Conservation (phyloP, 371 early-diverging fungal species). For the Mucor circinelloides region DNA sequence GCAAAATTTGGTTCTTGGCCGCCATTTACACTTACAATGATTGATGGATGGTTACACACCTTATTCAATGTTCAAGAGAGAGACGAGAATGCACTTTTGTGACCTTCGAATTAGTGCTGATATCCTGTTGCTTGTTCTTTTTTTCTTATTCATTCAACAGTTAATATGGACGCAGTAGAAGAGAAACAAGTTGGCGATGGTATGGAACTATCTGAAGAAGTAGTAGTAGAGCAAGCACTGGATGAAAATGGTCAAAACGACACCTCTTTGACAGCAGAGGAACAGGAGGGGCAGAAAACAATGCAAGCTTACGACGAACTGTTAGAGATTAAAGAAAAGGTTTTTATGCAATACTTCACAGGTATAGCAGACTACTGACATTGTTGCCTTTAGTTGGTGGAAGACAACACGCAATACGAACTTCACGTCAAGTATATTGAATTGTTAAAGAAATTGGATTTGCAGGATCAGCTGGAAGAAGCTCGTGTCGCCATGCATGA, state of each 20-base stretch:
- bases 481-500: slow-evolving; percentile 59
- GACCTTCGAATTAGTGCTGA: not conserved
- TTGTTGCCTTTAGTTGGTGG: slow-evolving; percentile 20
- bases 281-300: slow-evolving; percentile 10
- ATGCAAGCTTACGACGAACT: slow-evolving; percentile 30
- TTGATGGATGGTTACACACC: not conserved
- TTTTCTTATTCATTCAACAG: not conserved
- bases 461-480: slow-evolving; percentile 48
- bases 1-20: too few species aligned
- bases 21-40: not conserved
- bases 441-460: slow-evolving; percentile 22
- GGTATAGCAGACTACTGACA: not conserved
- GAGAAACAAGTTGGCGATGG: not conserved
- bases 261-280: not conserved
- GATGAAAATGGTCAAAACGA: not conserved
- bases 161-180: not conserved
- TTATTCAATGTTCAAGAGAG: not conserved
- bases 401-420: slow-evolving; percentile 42
- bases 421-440: slow-evolving; percentile 35
- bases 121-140: not conserved
- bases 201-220: not conserved
- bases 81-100: not conserved
- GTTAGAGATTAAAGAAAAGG: slow-evolving; percentile 32
- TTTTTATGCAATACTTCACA: not conserved
- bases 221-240: not conserved